phyloP scores from a whole-genome alignment of 2,329 filamentous ascomycete genomes.

The Diaporthe nobilis region DNA sequence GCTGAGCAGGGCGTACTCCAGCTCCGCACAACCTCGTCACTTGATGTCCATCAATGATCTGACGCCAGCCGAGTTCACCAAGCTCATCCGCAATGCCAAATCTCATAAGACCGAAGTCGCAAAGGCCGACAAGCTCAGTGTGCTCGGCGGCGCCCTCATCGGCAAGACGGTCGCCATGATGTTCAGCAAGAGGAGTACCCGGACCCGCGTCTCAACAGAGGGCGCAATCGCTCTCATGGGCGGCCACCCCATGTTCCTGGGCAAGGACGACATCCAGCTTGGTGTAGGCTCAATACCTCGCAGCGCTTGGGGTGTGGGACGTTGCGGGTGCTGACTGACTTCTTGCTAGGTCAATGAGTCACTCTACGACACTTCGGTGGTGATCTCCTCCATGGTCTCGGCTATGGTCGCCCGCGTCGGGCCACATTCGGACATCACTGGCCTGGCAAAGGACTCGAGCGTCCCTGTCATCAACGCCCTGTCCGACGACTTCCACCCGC shows the following conservation, averaged over 20 bases:
- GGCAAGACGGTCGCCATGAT: conserved; percentile 93
- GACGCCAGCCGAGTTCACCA: conserved; percentile 81
- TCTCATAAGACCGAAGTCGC: conserved; percentile 84
- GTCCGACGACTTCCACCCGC: conserved; percentile 91
- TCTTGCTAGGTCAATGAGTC: conserved; percentile 85
- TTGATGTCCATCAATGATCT: conserved; percentile 93
- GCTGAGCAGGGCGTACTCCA: conserved; percentile 60
- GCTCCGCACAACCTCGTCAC: conserved; percentile 75
- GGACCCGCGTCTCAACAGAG: conserved; percentile 94
- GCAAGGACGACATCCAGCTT: conserved; percentile 95
- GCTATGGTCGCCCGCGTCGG: conserved; percentile 86
- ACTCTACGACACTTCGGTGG: conserved; percentile 89
- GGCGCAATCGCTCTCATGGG: conserved; percentile 89
- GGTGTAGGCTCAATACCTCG: conserved; percentile 70
- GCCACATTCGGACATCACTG: conserved; percentile 80
- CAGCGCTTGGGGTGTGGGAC: background rate
- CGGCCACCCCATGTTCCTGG: conserved; percentile 95
- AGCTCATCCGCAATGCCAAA: conserved; percentile 86
- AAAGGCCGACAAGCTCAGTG: conserved; percentile 71
- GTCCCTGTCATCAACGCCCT: conserved; percentile 91
- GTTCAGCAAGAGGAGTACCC: conserved; percentile 96
- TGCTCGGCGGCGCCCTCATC: conserved; percentile 73
- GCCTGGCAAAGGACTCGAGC: conserved; percentile 78
- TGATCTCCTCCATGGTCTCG: conserved; percentile 94
- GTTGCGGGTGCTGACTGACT: conserved; percentile 5